Evolutionary conservation across 208 protist genomes (phyloP), one percentile per base, ranked within the genome.

Genomic region (Leishmania mexicana): DNA sequence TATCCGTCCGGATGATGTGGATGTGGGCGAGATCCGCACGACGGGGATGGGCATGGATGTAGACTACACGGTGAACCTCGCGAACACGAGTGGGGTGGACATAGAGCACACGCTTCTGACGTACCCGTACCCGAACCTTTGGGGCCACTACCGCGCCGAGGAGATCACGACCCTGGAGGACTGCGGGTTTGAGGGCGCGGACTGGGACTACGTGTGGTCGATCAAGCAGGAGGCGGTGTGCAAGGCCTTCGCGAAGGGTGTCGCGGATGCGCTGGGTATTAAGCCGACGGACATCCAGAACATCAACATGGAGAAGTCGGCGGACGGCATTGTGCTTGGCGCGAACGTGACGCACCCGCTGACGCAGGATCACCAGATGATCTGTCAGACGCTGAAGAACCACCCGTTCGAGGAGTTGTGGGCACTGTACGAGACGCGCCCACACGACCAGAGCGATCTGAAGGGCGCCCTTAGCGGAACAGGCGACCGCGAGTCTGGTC

Each of bases 151-250:
- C 81, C 45, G 24, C 6, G 42, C 19, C 0, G 72, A 62, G 54
- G 67, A 79, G 38, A 19, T 64, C 31, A 57, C 49, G 28, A 88
- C 84, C 24, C 75, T 60, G 21, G 74, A 78, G 68, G 68, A 74
- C 68, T 85, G 83, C 71, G 79, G 86, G 76, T 95, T 95, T 76
- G 90, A 93, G 81, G 92, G 92, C 51, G 86, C 81, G 57, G 87
- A 91, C 73, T 96, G 93, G 93, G 87, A 53, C 60, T 89, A 81
- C 49, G 80, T 91, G 62, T 81, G 89, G 80, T 54, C 75, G 40
- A 49, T 76, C 70, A 57, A 81, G 78, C 65, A 78, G 40, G 76
- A 81, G 45, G 79, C 85, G 68, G 57, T 90, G 58, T 47, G 79
- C 13, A 60, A 83, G 57, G 89, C 87, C 35, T 88, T 94, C 60